Percentiles rank a stretch among this genome's conserved stretches.
Evolutionary conservation across 2,329 filamentous ascomycete species (phyloP).

Genomic region (Exserohilum turcica): DNA sequence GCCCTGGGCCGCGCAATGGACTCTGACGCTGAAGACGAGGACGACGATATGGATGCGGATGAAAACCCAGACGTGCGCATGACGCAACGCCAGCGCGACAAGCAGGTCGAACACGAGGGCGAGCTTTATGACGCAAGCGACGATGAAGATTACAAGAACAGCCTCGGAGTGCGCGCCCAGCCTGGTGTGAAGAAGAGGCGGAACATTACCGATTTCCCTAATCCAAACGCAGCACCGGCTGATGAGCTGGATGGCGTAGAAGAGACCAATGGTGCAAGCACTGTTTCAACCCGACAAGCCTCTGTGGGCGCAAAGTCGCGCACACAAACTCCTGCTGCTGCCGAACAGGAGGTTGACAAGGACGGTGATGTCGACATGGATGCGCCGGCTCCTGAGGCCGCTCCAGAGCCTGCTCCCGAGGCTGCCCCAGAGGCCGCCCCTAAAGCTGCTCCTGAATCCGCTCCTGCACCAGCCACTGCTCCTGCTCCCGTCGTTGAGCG

Average conservation of each 20-base stretch:
- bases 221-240: slow-evolving; percentile 53
- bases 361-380: slow-evolving; percentile 48
- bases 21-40: slow-evolving; percentile 67
- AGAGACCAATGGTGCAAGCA: slow-evolving; percentile 42
- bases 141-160: slow-evolving; percentile 77
- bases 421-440: slow-evolving; percentile 19
- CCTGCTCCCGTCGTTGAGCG: slow-evolving; percentile 13
- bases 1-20: slow-evolving; percentile 61
- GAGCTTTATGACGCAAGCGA: slow-evolving; percentile 79
- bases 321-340: slow-evolving; percentile 35
- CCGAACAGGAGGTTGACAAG: slow-evolving; percentile 33
- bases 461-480: background rate
- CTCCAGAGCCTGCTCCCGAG: slow-evolving; percentile 7
- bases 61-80: slow-evolving; percentile 82
- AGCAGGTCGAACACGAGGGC: slow-evolving; percentile 73
- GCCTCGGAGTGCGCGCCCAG: slow-evolving; percentile 72
- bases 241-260: slow-evolving; percentile 36
- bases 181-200: slow-evolving; percentile 55
- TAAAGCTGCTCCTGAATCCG: background rate
- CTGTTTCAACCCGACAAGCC: slow-evolving; percentile 33
- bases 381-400: slow-evolving; percentile 22
- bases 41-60: slow-evolving; percentile 77
- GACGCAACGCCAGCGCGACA: slow-evolving; percentile 82
- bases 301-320: slow-evolving; percentile 33
- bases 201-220: slow-evolving; percentile 67